phyloP scores from a whole-genome alignment of 176 grass and related monocot species.

The Echinochloa phyllopogon region DNA sequence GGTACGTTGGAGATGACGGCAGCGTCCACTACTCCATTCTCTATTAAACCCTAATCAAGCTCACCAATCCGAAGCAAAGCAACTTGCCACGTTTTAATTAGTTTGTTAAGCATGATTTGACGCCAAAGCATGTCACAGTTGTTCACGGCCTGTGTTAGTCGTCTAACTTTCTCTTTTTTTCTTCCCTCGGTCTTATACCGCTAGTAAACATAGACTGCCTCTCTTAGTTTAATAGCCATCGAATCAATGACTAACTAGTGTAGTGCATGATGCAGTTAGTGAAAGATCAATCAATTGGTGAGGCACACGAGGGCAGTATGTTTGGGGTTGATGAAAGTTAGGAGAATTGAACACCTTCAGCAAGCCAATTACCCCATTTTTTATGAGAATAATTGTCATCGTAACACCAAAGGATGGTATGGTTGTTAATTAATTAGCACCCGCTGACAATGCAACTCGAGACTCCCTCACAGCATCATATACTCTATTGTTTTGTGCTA shows the following conservation, averaged over 20 bases:
- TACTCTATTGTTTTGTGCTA: background rate
- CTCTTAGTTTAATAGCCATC: background rate
- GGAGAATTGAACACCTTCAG: background rate
- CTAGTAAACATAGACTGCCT: slow-evolving; percentile 23
- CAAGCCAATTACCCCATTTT: background rate
- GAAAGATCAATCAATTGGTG: background rate
- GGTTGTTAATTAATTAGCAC: background rate
- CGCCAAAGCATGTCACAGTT: background rate
- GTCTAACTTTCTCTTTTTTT: background rate
- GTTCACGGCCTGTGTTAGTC: slow-evolving; percentile 13
- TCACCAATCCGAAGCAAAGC: slow-evolving; percentile 5
- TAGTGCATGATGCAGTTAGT: background rate
- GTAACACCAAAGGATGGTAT: background rate
- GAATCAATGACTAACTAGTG: background rate
- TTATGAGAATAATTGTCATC: background rate
- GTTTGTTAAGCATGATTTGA: slow-evolving; percentile 10
- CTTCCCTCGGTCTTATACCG: background rate
- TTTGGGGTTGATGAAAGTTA: background rate
- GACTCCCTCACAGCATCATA: too few species aligned
- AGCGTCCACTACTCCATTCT: slow-evolving; percentile 23
- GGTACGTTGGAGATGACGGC: slow-evolving; percentile 35
- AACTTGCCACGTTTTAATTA: slow-evolving; percentile 35
- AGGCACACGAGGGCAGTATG: background rate
- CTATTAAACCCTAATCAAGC: background rate
- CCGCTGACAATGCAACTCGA: too few species aligned